phyloP scores from a whole-genome alignment of 768 basidiomycete genomes.

The Russula griseocarnosa region DNA sequence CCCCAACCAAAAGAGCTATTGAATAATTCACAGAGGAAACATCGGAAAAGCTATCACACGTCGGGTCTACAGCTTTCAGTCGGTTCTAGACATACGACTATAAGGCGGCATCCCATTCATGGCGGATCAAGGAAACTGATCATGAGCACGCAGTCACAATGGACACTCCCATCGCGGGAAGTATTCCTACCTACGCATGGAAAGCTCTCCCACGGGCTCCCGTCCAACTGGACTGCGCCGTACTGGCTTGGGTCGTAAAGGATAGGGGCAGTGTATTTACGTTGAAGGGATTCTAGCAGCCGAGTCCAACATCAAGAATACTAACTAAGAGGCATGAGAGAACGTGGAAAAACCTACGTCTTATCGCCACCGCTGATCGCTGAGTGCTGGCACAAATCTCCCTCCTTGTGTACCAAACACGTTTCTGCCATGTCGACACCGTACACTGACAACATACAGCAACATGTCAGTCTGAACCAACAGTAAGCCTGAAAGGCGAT shows the following conservation, averaged over 20 bases:
- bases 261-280: no score
- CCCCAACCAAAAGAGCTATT: no score
- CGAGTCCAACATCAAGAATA: neutral
- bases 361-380: neutral
- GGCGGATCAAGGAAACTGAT: neutral
- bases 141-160: neutral
- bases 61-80: neutral
- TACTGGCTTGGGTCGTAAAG: neutral
- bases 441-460: no score
- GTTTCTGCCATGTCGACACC: neutral
- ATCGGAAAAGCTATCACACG: neutral
- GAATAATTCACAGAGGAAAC: neutral
- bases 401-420: neutral
- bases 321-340: neutral
- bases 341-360: neutral
- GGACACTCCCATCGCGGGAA: neutral
- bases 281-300: no score
- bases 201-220: neutral
- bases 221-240: neutral
- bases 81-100: neutral
- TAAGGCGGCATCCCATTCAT: neutral
- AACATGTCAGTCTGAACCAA: neutral
- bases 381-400: neutral
- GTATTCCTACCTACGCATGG: neutral
- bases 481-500: neutral